A percentile compares a stretch with the other conserved stretches of the same genome.
Evolutionary conservation across 2,329 filamentous ascomycete genomes (phyloP).

Genomic region (Tolypocladium paradoxum): DNA sequence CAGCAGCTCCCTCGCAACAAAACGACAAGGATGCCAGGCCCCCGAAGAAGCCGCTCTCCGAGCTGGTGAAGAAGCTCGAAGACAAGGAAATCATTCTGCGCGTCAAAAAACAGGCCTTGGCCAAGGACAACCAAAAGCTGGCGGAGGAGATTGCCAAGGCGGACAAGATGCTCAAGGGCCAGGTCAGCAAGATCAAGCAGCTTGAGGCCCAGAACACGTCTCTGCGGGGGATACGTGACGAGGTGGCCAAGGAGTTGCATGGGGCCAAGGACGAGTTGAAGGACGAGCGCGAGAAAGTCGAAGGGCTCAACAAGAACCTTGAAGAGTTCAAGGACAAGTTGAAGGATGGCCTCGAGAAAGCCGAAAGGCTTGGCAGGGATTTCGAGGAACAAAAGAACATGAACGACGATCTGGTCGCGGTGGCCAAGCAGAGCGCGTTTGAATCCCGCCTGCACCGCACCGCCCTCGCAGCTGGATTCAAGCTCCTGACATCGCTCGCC

Average conservation of each 20-base stretch:
- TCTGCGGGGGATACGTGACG: background rate
- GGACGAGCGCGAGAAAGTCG: background rate
- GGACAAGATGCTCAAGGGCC: background rate
- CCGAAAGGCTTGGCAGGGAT: background rate
- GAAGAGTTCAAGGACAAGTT: background rate
- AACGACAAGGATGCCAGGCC: background rate
- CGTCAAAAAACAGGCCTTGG: background rate
- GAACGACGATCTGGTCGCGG: background rate
- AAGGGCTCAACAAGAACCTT: background rate
- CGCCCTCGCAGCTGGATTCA: constrained; percentile 3
- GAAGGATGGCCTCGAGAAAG: background rate
- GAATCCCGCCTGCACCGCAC: constrained; percentile 2
- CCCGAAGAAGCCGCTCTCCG: background rate
- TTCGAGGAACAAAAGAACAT: background rate
- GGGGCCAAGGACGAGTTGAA: background rate
- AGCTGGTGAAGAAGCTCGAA: background rate
- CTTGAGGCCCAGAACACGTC: background rate
- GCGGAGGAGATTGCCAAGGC: background rate
- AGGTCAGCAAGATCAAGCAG: background rate
- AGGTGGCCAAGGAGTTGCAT: background rate
- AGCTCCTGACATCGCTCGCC: background rate
- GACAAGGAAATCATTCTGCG: background rate
- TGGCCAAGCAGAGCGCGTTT: background rate
- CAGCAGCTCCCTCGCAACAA: background rate
- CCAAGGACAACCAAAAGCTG: background rate